Base-by-base conservation (phyloP, 2,329 filamentous ascomycete species). In the Didymella pinodella region DNA sequence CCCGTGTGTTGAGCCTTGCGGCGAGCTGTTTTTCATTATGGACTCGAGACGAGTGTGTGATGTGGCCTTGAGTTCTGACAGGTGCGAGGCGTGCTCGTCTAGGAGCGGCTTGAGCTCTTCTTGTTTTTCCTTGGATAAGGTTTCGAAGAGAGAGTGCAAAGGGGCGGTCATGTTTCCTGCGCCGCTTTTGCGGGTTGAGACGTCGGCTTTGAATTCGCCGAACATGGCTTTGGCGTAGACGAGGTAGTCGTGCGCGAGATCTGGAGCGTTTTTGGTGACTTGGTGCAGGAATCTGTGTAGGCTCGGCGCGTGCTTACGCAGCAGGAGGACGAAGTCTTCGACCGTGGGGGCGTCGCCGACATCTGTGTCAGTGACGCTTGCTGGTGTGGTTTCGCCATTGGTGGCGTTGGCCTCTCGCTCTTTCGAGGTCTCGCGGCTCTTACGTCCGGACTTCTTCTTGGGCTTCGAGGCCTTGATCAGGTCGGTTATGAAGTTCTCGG, bases 281-380 rank as follows among this genome's bases (percentile, higher is more conserved):
- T 90, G 86, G 64, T 93, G 90, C 3, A 93, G 72, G 80, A 90
- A 93, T 50, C 84, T 86, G 77, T 92, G 91, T 45, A 86, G 77
- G 2, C 87, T 81, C 1, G 81, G 79, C 36, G 86, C 83, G 67
- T 93, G 89, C 53, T 85, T 85, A 63, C 84, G 83, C 14, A 93
- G 77, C 1, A 94, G 76, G 14, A 82, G 77, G 8, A 92, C 87
- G 62, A 88, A 94, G 67, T 93, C 90, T 63, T 90, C 86, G 0
- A 93, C 88, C 0, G 84, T 87, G 0, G 90, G 86, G 3, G 66
- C 58, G 28, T 71, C 65, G 31, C 64, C 65, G 7, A 57, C 56
- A 14, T 68, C 64, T 12, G 59, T 57, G 26, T 74, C 66, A 12
- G 64, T 53, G 4, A 69, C 58, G 44, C 68, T 72, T 3, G 70